Percentiles rank a stretch among this genome's conserved stretches.
Evolutionary conservation across 2,329 filamentous ascomycete genomes (phyloP).

Genomic region (Stagonosporopsis chrysanthemi): DNA sequence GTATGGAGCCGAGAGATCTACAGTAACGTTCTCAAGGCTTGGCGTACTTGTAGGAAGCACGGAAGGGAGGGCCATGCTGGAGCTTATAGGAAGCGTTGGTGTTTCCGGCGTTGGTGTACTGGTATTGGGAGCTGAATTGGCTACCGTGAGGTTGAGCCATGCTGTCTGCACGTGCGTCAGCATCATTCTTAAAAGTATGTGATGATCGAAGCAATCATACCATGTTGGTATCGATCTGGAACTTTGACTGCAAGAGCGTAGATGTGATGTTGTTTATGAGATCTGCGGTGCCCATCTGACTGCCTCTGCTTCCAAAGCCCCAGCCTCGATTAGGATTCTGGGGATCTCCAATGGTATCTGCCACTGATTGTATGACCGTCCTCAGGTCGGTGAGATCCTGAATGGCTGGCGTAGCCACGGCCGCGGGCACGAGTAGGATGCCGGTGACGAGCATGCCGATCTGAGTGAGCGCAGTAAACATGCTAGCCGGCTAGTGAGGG

Average conservation of each 20-base stretch:
- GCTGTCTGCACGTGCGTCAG: constrained; percentile 23
- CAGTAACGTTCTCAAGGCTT: constrained; percentile 25
- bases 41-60: constrained; percentile 21
- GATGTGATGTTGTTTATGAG: constrained; percentile 44
- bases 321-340: constrained; percentile 41
- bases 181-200: too few relatives aligned
- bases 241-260: constrained; percentile 41
- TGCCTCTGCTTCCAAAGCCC: constrained; percentile 26
- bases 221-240: constrained; percentile 41
- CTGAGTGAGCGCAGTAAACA: constrained; percentile 3
- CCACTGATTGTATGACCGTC: constrained; percentile 37
- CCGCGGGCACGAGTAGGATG: constrained; percentile 34
- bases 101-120: constrained; percentile 17
- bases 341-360: constrained; percentile 36
- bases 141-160: constrained; percentile 26
- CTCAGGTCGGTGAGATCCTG: constrained; percentile 41
- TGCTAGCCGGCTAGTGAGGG: constrained; percentile 13
- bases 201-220: constrained; percentile 17
- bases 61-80: constrained; percentile 22
- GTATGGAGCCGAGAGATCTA: constrained; percentile 35
- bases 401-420: constrained; percentile 35
- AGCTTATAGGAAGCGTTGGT: constrained; percentile 28
- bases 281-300: constrained; percentile 41
- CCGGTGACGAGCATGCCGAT: constrained; percentile 39
- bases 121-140: constrained; percentile 10